A percentile compares a stretch with the other conserved stretches of the same genome.
Conservation (phyloP, 2,329 filamentous ascomycete species). For the Xylariaceae sp. region DNA sequence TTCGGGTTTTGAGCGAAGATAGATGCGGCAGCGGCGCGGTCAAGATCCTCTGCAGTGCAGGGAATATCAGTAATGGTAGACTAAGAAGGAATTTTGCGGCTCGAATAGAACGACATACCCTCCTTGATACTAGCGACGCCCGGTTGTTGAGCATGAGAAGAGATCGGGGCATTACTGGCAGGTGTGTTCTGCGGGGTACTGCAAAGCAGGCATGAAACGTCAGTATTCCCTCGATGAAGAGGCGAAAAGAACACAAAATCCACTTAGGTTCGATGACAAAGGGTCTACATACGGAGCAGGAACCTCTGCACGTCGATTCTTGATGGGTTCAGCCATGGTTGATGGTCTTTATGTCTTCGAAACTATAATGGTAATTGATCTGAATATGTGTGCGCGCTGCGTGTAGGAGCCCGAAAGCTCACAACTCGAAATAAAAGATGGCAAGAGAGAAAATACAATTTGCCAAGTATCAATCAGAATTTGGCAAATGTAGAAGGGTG, state of each 20-base stretch:
- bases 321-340: constrained; percentile 65
- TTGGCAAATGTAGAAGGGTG: constrained; percentile 9
- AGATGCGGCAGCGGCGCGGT: constrained; percentile 82
- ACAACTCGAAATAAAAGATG: constrained; percentile 27
- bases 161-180: constrained; percentile 92
- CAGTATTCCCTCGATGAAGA: constrained; percentile 24
- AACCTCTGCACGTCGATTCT: constrained; percentile 62
- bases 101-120: constrained; percentile 62
- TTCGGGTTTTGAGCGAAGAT: constrained; percentile 96
- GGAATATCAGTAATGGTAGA: constrained; percentile 27
- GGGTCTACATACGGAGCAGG: constrained; percentile 58
- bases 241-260: not conserved
- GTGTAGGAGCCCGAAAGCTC: constrained; percentile 19
- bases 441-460: constrained; percentile 29
- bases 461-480: not conserved
- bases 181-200: constrained; percentile 99
- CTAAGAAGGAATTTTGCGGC: not conserved
- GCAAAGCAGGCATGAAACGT: constrained; percentile 43
- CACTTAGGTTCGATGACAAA: constrained; percentile 9
- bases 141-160: constrained; percentile 94
- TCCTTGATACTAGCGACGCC: constrained; percentile 95
- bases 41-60: constrained; percentile 79
- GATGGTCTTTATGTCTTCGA: constrained; percentile 31
- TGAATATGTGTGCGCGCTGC: constrained; percentile 23
- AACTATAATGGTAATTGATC: constrained; percentile 23